Base-by-base conservation (phyloP, 2,329 filamentous ascomycete genomes). In the Aspergillus sp. region DNA sequence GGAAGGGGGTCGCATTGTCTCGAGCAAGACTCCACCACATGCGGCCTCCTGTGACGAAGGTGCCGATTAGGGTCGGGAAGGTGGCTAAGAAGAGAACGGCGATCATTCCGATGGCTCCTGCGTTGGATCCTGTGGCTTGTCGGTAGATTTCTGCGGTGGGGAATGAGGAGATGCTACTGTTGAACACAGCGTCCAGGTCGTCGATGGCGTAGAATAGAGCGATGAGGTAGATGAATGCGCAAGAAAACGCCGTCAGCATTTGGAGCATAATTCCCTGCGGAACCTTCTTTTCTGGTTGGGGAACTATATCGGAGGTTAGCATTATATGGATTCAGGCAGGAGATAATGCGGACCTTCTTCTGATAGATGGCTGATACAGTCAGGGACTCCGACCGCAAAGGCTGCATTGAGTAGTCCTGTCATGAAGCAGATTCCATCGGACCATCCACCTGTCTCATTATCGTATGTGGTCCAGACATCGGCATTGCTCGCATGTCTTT, bases 131-230 rank as follows among this genome's bases (percentile, higher is more conserved):
- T 0, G 78, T 81, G 0, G 77, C 78, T 60, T 82, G 79, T 27
- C 60, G 70, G 61, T 86, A 88, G 45, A 88, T 82, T 41, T 82
- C 78, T 6, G 81, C 78, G 9, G 86, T 77, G 0, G 85, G 84
- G 52, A 82, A 84, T 3, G 73, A 52, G 13, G 49, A 42, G 12
- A 58, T 52, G 8, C 38, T 64, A 29, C 74, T 74, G 44, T 68
- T 66, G 12, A 79, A 70, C 37, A 82, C 73, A 19, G 72, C 70
- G 52, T 79, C 71, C 46, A 82, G 71, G 55, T 62, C 59, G 36
- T 55, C 42, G 19, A 62, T 61, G 7, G 56, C 56, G 39, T 62
- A 62, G 37, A 62, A 62, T 1, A 62, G 50, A 6, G 76, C 64
- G 10, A 80, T 65, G 2, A 78, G 62, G 47, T 78, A 78, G 44